phyloP scores from a whole-genome alignment of 768 basidiomycete species.

The Leccinum uliginosum region DNA sequence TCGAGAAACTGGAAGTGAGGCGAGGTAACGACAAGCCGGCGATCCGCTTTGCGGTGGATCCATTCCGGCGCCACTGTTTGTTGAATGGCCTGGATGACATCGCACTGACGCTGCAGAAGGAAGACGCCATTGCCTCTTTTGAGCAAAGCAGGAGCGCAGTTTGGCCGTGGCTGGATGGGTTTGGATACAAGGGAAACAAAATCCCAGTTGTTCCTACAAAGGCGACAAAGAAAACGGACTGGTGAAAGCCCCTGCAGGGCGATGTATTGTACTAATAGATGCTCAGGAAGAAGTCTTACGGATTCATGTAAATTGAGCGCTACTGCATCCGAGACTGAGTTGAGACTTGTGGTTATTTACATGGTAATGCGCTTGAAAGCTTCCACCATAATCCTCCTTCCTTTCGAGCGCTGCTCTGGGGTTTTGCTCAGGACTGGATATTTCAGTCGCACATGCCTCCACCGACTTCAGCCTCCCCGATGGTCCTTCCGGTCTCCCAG shows the following conservation, averaged over 20 bases:
- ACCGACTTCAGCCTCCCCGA: slow-evolving; percentile 9
- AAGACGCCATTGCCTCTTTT: slow-evolving; percentile 66
- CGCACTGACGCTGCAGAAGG: slow-evolving; percentile 85
- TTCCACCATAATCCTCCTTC: neutral
- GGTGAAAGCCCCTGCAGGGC: slow-evolving; percentile 40
- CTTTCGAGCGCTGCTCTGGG: neutral
- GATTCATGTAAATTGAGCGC: neutral
- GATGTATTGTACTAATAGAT: neutral
- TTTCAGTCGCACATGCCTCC: slow-evolving; percentile 15
- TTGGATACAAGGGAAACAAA: slow-evolving; percentile 80
- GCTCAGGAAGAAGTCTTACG: neutral
- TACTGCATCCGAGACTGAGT: slow-evolving; percentile 17
- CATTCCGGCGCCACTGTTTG: slow-evolving; percentile 90
- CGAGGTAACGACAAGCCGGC: slow-evolving; percentile 68
- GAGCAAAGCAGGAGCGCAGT: slow-evolving; percentile 69
- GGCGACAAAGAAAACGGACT: slow-evolving; percentile 57
- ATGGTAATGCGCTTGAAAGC: slow-evolving; percentile 4
- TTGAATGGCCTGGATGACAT: slow-evolving; percentile 97
- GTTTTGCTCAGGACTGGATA: neutral
- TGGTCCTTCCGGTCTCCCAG: slow-evolving; percentile 12
- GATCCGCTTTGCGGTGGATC: slow-evolving; percentile 77
- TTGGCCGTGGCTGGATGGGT: slow-evolving; percentile 98
- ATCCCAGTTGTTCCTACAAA: slow-evolving; percentile 51
- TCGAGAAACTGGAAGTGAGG: slow-evolving; percentile 76
- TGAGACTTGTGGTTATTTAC: slow-evolving; percentile 7